Conservation (phyloP, 371 early-diverging fungal genomes). For the Circinella umbellata region DNA sequence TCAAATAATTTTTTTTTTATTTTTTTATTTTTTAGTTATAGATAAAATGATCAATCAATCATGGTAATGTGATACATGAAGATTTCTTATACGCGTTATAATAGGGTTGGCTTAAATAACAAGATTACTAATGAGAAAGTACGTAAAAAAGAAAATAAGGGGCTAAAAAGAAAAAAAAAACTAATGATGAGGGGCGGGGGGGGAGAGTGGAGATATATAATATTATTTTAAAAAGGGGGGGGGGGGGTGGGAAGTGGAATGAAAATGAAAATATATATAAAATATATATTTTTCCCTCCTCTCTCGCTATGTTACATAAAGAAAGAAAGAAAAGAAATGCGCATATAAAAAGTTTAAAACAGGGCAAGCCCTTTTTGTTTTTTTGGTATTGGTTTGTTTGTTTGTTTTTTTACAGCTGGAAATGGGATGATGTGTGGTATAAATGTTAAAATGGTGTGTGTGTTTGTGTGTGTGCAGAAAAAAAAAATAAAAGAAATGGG, state of each 20-base stretch:
- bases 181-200: not conserved
- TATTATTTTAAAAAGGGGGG: no score
- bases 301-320: slow-evolving; percentile 9
- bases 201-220: no score
- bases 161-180: not conserved
- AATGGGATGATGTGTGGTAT: no score
- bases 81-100: slow-evolving; percentile 4
- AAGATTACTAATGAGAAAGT: not conserved
- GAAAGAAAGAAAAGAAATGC: not conserved
- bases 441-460: no score
- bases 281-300: not conserved
- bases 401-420: not conserved
- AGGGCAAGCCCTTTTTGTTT: not conserved
- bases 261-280: not conserved
- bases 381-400: not conserved
- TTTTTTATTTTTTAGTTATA: no score
- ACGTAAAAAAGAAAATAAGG: not conserved
- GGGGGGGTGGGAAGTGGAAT: not conserved
- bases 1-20: no score
- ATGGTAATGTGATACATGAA: not conserved
- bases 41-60: not conserved
- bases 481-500: no score
- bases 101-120: slow-evolving; percentile 8
- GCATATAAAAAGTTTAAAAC: not conserved
- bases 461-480: no score